Percentiles rank a stretch among this genome's conserved stretches.
These are phyloP conservation scores for Linnemannia schmuckeri DNA, from an alignment of 192 early-diverging fungal species.

Conservation along the genomic window DNA sequence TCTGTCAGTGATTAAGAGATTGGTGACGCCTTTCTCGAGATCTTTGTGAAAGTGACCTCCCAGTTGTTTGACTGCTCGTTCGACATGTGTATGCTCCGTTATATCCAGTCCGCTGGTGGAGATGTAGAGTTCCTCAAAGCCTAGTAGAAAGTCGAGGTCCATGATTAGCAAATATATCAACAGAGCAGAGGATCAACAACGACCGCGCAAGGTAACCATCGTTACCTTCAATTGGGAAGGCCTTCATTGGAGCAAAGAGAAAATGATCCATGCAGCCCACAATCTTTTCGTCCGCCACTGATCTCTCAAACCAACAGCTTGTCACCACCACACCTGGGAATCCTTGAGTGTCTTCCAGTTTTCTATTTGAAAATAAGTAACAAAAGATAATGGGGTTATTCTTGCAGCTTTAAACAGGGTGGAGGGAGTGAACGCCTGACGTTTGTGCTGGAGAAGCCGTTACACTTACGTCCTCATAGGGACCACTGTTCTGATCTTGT, in stretches of 20 bases:
- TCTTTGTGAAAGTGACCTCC: constrained; percentile 27
- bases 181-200: not conserved
- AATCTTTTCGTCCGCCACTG: constrained; percentile 22
- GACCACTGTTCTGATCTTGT: constrained; percentile 28
- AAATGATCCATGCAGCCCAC: constrained; percentile 27
- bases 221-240: constrained; percentile 28
- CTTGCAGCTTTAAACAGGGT: no score
- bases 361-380: not conserved
- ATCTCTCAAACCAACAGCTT: constrained; percentile 42
- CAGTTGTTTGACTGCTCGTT: constrained; percentile 25
- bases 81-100: constrained; percentile 24
- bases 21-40: constrained; percentile 17
- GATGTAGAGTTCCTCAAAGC: constrained; percentile 22
- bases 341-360: not conserved
- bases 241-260: constrained; percentile 31
- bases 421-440: not conserved
- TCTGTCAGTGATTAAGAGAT: constrained; percentile 29
- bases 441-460: no score
- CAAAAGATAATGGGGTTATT: not conserved
- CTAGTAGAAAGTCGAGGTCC: not conserved
- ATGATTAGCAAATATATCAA: not conserved
- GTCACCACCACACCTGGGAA: constrained; percentile 29
- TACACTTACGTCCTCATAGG: constrained; percentile 35
- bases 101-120: constrained; percentile 1
- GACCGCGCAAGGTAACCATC: no score